A percentile compares a stretch with the other conserved stretches of the same genome.
These are phyloP conservation scores for Xylaria sp. DNA, from an alignment of 2,329 filamentous ascomycete species.

Conservation along the genomic window DNA sequence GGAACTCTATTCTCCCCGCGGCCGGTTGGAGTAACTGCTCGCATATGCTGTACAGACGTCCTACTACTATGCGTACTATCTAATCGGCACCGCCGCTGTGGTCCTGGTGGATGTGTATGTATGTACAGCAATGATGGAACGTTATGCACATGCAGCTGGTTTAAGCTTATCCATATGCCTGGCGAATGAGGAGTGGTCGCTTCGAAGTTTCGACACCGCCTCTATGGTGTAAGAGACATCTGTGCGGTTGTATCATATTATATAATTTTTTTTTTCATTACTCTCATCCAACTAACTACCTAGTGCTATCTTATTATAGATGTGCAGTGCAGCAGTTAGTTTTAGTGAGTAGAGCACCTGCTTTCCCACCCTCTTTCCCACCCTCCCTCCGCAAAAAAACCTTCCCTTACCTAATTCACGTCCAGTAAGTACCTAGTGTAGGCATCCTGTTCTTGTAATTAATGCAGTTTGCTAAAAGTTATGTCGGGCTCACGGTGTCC, in stretches of 20 bases:
- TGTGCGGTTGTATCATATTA: not conserved
- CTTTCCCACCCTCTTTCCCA: not conserved
- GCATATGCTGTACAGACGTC: not conserved
- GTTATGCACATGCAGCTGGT: slow-evolving; percentile 19
- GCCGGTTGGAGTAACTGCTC: not conserved
- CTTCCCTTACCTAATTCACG: not conserved
- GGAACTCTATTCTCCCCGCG: slow-evolving; percentile 27
- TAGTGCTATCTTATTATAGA: not conserved
- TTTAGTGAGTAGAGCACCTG: not conserved
- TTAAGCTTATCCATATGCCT: slow-evolving; percentile 22
- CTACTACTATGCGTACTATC: not conserved
- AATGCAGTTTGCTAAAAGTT: not conserved
- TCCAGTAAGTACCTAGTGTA: not conserved
- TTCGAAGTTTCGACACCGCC: slow-evolving; percentile 12
- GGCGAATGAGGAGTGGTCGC: slow-evolving; percentile 19
- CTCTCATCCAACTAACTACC: not conserved
- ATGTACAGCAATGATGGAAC: slow-evolving; percentile 16
- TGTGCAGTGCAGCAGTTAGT: not conserved
- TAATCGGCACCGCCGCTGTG: slow-evolving; percentile 29
- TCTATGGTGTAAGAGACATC: slow-evolving; percentile 1
- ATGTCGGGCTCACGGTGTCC: slow-evolving; percentile 1
- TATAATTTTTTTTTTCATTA: not conserved
- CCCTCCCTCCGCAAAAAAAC: not conserved
- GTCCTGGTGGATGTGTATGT: slow-evolving; percentile 2
- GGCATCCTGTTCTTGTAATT: not conserved